Base-by-base conservation (phyloP, 345 rosid species). In the Psidium friedrichsthalianum region DNA sequence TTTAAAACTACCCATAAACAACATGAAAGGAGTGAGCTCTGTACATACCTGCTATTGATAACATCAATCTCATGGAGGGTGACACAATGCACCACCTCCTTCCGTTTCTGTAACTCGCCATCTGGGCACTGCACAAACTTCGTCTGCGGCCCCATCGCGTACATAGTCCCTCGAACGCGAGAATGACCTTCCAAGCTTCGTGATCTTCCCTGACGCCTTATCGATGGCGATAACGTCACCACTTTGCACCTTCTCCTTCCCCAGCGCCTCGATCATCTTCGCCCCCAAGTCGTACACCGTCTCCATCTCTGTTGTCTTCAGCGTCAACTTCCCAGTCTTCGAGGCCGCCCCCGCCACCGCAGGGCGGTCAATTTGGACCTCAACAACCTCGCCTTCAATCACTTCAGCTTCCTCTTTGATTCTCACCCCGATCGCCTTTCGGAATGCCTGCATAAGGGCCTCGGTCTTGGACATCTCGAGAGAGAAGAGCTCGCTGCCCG, bases 231-330 rank as follows among this genome's bases (percentile, higher is more conserved):
- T 89, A 52, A 97, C 96, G 89, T 97, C 99, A 14, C 99, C 99
- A 86, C 99, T 93, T 93, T 95, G 99, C 84, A 94, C 98, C 82
- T 95, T 97, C 89, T 95, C 95, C 91, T 97, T 97, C 76, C 95
- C 95, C 87, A 96, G 84, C 2, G 98, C 91, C 85, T 96, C 98
- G 56, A 96, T 97, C 98, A 97, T 94, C 94, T 96, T 97, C 16
- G 92, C 92, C 47, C 99, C 99, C 87, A 97, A 86, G 25, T 97
- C 99, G 40, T 97, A 97, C 16, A 95, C 92, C 0, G 96, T 94
- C 88, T 97, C 99, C 99, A 97, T 97, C 88, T 97, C 99, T 2
- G 98, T 97, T 2, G 99, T 97, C 93, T 97, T 97, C 86, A 97
- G 89, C 0, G 99, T 97, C 86, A 97, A 82, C 90, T 94, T 97